Conservation (phyloP, 2,329 filamentous ascomycete species). For the Colletotrichum sp. region DNA sequence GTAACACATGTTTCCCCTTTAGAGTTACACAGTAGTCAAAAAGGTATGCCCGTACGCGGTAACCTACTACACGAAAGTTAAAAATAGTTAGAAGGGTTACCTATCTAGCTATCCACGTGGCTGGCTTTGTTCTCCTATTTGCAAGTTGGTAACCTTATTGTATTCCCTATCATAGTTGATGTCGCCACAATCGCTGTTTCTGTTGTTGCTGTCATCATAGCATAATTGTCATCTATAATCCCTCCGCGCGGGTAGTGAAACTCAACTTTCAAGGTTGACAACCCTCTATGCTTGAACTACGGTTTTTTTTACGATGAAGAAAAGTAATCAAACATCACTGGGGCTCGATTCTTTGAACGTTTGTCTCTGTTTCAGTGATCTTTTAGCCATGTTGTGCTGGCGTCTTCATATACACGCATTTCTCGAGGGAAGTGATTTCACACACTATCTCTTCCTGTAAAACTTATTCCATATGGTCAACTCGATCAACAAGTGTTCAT, state of each 20-base stretch:
- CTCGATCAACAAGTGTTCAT: neutral
- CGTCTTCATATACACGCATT: neutral
- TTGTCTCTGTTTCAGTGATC: neutral
- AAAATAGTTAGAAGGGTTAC: neutral
- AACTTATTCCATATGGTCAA: neutral
- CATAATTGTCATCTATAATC: neutral
- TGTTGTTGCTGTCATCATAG: neutral
- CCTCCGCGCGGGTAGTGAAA: neutral
- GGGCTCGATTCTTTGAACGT: neutral
- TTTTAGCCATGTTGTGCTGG: neutral
- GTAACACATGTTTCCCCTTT: neutral
- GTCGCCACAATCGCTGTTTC: neutral
- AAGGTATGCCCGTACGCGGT: neutral
- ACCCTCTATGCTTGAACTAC: neutral
- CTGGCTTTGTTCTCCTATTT: neutral
- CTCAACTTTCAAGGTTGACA: neutral
- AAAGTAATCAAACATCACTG: neutral
- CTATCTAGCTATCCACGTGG: neutral
- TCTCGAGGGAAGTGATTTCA: neutral
- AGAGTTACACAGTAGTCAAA: neutral
- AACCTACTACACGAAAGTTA: neutral
- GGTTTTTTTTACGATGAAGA: neutral
- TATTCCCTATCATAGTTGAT: neutral
- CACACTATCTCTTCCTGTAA: neutral
- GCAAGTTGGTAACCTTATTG: neutral